A percentile compares a stretch with the other conserved stretches of the same genome.
phyloP scores from a whole-genome alignment of 2,329 filamentous ascomycete genomes.

The Aspergillus arachidicola region DNA sequence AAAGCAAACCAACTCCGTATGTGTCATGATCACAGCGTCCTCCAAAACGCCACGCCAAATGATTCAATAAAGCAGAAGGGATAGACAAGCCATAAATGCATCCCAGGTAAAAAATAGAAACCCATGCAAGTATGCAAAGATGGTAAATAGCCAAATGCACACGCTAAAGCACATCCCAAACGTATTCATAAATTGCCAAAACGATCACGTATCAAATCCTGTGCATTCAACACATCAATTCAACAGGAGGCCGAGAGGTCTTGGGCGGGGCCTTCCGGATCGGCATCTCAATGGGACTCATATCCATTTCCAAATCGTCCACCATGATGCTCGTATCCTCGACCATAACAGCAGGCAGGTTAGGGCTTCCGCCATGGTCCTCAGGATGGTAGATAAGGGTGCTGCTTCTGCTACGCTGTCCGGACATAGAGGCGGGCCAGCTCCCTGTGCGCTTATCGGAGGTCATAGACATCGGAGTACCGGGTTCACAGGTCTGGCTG shows the following conservation, averaged over 20 bases:
- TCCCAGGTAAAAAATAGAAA: not conserved
- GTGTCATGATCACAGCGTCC: constrained; percentile 1
- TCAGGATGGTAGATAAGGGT: constrained; percentile 66
- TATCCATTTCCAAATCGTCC: constrained; percentile 49
- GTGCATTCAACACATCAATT: constrained; percentile 52
- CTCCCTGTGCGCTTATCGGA: constrained; percentile 35
- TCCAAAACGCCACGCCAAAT: constrained; percentile 4
- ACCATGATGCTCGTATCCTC: constrained; percentile 59
- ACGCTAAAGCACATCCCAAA: constrained; percentile 13
- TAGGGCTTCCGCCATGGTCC: constrained; percentile 62
- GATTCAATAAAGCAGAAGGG: not conserved
- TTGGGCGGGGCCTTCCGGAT: constrained; percentile 51
- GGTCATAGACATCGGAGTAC: constrained; percentile 40
- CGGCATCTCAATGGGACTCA: constrained; percentile 46
- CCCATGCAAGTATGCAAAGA: constrained; percentile 1
- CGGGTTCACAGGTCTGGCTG: constrained; percentile 25
- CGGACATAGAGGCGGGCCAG: constrained; percentile 33
- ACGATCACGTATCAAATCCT: not conserved
- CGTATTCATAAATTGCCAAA: not conserved
- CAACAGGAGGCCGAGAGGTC: constrained; percentile 59
- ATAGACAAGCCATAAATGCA: not conserved
- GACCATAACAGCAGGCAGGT: constrained; percentile 64
- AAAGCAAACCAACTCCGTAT: not conserved
- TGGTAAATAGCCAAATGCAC: constrained; percentile 1
- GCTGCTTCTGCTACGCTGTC: constrained; percentile 53